Conservation (phyloP, 108 stramenopile species). For the Nitzschia sp. region DNA sequence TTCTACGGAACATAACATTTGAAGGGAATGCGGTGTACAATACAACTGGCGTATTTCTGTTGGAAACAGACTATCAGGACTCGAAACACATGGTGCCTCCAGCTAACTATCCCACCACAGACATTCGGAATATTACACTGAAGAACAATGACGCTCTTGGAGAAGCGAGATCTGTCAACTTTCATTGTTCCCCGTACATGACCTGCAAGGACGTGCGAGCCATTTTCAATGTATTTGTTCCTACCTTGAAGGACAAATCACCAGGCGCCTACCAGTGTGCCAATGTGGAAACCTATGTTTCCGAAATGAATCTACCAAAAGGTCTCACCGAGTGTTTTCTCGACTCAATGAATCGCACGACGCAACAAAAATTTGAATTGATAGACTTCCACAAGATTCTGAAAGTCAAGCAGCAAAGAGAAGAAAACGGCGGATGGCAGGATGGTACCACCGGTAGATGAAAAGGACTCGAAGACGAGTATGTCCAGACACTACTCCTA, state of each 20-base stretch:
- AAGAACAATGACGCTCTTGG: constrained; percentile 6
- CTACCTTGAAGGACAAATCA: not conserved
- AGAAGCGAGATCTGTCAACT: not conserved
- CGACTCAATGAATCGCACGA: not conserved
- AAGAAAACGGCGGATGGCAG: no score
- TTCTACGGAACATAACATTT: constrained; percentile 24
- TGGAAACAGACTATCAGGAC: constrained; percentile 30
- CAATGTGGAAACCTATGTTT: not conserved
- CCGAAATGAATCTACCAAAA: not conserved
- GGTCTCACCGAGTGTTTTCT: not conserved
- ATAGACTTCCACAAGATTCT: no score
- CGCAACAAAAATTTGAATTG: no score
- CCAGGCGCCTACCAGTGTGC: not conserved
- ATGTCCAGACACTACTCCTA: no score
- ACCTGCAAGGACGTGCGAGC: constrained; percentile 5
- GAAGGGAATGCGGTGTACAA: constrained; percentile 25
- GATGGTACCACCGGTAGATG: no score
- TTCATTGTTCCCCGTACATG: constrained; percentile 6
- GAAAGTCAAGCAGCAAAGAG: no score
- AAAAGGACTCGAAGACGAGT: no score
- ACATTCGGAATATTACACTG: constrained; percentile 5
- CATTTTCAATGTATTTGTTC: not conserved
- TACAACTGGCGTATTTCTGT: constrained; percentile 17
- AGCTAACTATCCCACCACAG: constrained; percentile 6
- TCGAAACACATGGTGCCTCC: not conserved